Evolutionary conservation across 805 yeast species (phyloP).

Genomic region (Teunomyces lycoperdinae): DNA sequence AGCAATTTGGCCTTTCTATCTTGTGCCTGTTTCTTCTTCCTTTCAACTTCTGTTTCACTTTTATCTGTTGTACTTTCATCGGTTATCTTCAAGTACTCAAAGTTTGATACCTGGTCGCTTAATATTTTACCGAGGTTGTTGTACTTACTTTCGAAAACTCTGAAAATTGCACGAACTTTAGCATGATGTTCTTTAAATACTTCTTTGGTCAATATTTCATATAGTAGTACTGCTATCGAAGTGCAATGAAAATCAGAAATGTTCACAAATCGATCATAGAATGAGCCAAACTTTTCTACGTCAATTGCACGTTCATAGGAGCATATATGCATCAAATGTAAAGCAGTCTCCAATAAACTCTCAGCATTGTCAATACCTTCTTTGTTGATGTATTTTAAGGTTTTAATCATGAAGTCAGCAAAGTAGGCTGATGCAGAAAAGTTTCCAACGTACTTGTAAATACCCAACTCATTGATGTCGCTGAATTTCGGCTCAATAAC

Average conservation of each 20-base stretch:
- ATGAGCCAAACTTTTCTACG: slow-evolving; percentile 25
- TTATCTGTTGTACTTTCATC: slow-evolving; percentile 13
- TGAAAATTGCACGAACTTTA: slow-evolving; percentile 56
- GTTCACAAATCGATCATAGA: slow-evolving; percentile 27
- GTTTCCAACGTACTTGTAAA: slow-evolving; percentile 44
- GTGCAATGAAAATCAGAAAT: slow-evolving; percentile 28
- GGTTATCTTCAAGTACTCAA: slow-evolving; percentile 20
- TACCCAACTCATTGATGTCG: slow-evolving; percentile 27
- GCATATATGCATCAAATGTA: slow-evolving; percentile 70
- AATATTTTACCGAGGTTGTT: slow-evolving; percentile 18
- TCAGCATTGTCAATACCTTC: slow-evolving; percentile 48
- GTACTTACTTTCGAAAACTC: slow-evolving; percentile 24
- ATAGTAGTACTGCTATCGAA: slow-evolving; percentile 39
- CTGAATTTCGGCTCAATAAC: slow-evolving; percentile 55
- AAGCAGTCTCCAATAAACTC: slow-evolving; percentile 50
- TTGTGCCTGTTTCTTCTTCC: slow-evolving; percentile 66
- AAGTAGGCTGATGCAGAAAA: slow-evolving; percentile 55
- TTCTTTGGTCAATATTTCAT: slow-evolving; percentile 39
- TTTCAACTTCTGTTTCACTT: slow-evolving; percentile 43
- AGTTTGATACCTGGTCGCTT: slow-evolving; percentile 17
- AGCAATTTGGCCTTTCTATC: slow-evolving; percentile 67
- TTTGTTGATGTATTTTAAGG: slow-evolving; percentile 39
- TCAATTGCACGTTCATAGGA: slow-evolving; percentile 32
- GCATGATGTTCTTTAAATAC: slow-evolving; percentile 44
- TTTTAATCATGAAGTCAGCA: slow-evolving; percentile 48